These are phyloP conservation scores for Eucalyptus regnans DNA, from an alignment of 345 rosid species.

Conservation along the genomic window DNA sequence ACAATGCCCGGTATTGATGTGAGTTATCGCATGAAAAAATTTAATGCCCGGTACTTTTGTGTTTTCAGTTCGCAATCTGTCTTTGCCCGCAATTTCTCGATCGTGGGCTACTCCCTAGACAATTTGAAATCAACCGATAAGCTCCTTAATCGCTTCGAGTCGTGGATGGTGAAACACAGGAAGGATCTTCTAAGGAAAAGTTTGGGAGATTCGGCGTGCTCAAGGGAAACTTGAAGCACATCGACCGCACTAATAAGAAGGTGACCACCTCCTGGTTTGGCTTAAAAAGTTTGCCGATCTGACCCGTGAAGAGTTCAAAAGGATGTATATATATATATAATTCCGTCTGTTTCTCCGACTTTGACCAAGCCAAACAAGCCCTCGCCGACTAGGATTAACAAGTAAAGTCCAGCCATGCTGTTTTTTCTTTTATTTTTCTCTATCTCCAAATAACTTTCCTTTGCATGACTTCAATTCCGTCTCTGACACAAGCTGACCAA, in stretches of 20 bases:
- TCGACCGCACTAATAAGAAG: constrained; percentile 54
- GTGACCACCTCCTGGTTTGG: constrained; percentile 40
- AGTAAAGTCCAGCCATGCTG: no score
- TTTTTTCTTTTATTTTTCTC: no score
- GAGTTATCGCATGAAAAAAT: no score
- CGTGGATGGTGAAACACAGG: constrained; percentile 52
- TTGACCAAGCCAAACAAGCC: no score
- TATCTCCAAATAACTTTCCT: no score
- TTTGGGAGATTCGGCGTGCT: constrained; percentile 50
- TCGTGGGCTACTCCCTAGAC: constrained; percentile 25
- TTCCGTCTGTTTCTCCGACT: no score
- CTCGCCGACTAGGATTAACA: rapidly evolving
- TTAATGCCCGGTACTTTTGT: no score
- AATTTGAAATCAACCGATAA: constrained; percentile 34
- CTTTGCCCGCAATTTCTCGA: constrained; percentile 57
- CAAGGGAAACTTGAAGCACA: constrained; percentile 58
- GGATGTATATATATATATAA: no score
- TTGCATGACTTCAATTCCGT: no score
- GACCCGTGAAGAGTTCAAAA: no score
- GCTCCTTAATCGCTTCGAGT: constrained; percentile 49
- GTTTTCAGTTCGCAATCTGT: constrained; percentile 1
- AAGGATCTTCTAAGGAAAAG: constrained; percentile 63
- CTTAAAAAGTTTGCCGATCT: constrained; percentile 29
- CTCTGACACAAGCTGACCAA: no score
- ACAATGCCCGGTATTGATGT: no score